These are phyloP conservation scores for Pseudozyma sp. DNA, from an alignment of 1,284 basidiomycete genomes.

Conservation along the genomic window DNA sequence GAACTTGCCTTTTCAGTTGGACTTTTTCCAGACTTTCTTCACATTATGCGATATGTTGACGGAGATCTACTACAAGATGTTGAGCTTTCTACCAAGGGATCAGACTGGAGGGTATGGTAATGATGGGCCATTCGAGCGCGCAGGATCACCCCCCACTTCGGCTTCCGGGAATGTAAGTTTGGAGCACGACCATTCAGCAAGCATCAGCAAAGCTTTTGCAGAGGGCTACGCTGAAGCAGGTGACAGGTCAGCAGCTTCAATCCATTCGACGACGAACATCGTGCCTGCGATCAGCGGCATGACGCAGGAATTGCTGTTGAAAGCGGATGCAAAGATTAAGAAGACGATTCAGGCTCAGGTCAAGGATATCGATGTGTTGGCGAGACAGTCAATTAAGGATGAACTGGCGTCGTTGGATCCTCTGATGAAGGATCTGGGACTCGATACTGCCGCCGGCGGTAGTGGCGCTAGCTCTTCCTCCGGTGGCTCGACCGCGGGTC, in stretches of 20 bases:
- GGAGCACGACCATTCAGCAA: conserved; percentile 22
- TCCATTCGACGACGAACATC: background rate
- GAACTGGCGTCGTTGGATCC: conserved; percentile 51
- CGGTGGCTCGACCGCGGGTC: background rate
- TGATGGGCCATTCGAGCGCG: conserved; percentile 8
- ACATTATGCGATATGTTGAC: conserved; percentile 58
- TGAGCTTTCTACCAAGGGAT: conserved; percentile 39
- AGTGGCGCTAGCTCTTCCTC: conserved; percentile 4
- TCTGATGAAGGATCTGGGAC: conserved; percentile 34
- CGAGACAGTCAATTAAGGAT: conserved; percentile 56
- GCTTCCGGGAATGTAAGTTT: conserved; percentile 10
- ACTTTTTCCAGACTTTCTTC: conserved; percentile 59
- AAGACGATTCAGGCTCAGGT: conserved; percentile 43
- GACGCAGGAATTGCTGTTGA: conserved; percentile 50
- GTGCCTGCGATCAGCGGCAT: conserved; percentile 19
- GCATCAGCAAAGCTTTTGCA: conserved; percentile 25
- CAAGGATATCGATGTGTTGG: conserved; percentile 56
- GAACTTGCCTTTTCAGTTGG: conserved; percentile 71
- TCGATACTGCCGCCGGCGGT: background rate
- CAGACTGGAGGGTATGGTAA: background rate
- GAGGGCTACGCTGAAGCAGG: background rate
- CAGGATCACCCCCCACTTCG: conserved; percentile 18
- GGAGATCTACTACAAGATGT: conserved; percentile 59
- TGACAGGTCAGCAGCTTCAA: conserved; percentile 3
- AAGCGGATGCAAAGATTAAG: conserved; percentile 59